Percentiles rank a stretch among this genome's conserved stretches.
Conservation (phyloP, 2,329 filamentous ascomycete genomes). For the Cercospora berteroae region DNA sequence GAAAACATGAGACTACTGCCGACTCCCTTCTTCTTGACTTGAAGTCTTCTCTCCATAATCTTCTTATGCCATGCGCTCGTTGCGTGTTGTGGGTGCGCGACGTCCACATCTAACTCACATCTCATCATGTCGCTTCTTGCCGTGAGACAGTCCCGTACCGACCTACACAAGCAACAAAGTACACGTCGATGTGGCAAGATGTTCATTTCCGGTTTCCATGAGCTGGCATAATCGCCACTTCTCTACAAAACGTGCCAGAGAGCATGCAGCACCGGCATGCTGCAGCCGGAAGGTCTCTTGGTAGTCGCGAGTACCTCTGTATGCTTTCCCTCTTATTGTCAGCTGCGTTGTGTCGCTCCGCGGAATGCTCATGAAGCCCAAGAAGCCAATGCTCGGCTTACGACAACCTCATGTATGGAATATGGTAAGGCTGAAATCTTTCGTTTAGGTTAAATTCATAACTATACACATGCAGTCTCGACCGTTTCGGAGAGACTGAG, state of each 20-base stretch:
- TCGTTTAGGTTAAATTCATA: background rate
- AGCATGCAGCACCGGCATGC: background rate
- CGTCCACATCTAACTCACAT: background rate
- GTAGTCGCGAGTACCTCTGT: background rate
- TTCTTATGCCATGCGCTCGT: background rate
- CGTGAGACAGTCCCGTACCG: background rate
- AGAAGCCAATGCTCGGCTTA: constrained; percentile 1
- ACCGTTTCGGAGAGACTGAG: background rate
- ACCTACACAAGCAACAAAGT: background rate
- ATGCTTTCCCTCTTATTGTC: background rate
- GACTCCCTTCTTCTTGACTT: background rate
- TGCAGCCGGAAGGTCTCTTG: background rate
- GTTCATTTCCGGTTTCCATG: background rate
- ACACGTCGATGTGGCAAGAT: background rate
- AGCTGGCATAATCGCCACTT: background rate
- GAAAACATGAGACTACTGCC: background rate
- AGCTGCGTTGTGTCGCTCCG: background rate
- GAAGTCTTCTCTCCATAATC: background rate
- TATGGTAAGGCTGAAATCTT: background rate
- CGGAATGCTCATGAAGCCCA: background rate
- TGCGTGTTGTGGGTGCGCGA: background rate
- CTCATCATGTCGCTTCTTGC: background rate
- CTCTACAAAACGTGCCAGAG: background rate
- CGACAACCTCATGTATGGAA: background rate
- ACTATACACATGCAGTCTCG: background rate